Evolutionary conservation across 2,329 filamentous ascomycete genomes (phyloP).

Genomic region (Endoconidiophora laricicola): DNA sequence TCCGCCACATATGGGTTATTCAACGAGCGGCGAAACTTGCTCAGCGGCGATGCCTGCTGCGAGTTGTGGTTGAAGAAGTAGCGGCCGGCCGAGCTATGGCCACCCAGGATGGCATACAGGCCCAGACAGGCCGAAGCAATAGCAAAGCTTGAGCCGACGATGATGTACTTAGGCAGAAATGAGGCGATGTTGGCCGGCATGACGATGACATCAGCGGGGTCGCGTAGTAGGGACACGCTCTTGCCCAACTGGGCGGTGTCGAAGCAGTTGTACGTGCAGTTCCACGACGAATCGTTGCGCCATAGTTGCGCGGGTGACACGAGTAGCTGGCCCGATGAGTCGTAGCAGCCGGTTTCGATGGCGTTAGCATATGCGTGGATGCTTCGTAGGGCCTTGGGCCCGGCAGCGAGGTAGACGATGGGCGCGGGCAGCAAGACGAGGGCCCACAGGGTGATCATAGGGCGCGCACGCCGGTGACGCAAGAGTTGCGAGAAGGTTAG

Average conservation of each 20-base stretch:
- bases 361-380: slow-evolving; percentile 11
- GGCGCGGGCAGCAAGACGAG: slow-evolving; percentile 11
- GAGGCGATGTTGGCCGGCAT: slow-evolving; percentile 10
- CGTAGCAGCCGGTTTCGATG: slow-evolving; percentile 10
- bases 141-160: slow-evolving; percentile 7
- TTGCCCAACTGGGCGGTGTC: neutral
- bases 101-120: slow-evolving; percentile 11
- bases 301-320: slow-evolving; percentile 11
- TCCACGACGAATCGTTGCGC: slow-evolving; percentile 12
- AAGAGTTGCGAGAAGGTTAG: slow-evolving; percentile 11
- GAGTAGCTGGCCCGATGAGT: slow-evolving; percentile 5
- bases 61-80: slow-evolving; percentile 10
- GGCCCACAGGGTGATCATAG: slow-evolving; percentile 9
- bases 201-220: slow-evolving; percentile 6
- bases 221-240: slow-evolving; percentile 5
- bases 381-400: slow-evolving; percentile 10
- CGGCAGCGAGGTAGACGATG: slow-evolving; percentile 9
- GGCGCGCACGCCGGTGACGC: slow-evolving; percentile 11
- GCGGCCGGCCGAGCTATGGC: slow-evolving; percentile 10
- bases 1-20: slow-evolving; percentile 9
- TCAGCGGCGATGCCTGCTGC: slow-evolving; percentile 1
- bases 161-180: slow-evolving; percentile 11
- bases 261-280: slow-evolving; percentile 12
- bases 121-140: slow-evolving; percentile 8
- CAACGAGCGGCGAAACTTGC: slow-evolving; percentile 3